Conservation (phyloP, 345 rosid genomes). For the Chamaenerion angustifolium region DNA sequence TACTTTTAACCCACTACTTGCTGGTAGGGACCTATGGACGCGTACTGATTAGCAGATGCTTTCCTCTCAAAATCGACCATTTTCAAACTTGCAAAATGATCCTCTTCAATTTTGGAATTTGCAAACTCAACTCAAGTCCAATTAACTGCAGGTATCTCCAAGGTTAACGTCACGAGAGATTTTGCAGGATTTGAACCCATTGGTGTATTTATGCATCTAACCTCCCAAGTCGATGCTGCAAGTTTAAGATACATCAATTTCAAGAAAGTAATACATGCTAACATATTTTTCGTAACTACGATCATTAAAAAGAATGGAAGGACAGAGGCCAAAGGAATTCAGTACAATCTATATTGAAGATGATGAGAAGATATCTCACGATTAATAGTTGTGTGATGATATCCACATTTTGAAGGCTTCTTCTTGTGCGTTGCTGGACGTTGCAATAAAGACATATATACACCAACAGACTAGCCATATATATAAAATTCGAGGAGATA, state of each 20-base stretch:
- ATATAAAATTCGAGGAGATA: too few relatives aligned
- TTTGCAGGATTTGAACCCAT: slow-evolving; percentile 40
- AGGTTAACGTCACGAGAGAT: slow-evolving; percentile 72
- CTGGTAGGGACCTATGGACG: too few relatives aligned
- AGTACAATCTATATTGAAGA: neutral
- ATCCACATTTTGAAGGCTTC: slow-evolving; percentile 67
- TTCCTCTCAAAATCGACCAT: too few relatives aligned
- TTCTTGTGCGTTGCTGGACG: slow-evolving; percentile 70
- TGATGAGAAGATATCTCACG: slow-evolving; percentile 44
- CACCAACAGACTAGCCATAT: neutral
- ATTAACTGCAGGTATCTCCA: slow-evolving; percentile 63
- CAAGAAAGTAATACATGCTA: neutral
- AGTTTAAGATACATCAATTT: slow-evolving; percentile 11
- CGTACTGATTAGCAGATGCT: too few relatives aligned
- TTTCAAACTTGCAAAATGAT: too few relatives aligned
- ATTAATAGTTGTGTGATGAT: slow-evolving; percentile 56
- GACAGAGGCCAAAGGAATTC: neutral
- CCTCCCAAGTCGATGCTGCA: slow-evolving; percentile 95
- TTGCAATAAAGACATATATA: slow-evolving; percentile 21
- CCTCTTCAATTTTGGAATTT: too few relatives aligned
- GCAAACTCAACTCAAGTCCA: too few relatives aligned
- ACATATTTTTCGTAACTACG: neutral
- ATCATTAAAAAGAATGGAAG: too few relatives aligned
- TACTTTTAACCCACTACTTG: too few relatives aligned
- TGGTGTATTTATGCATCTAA: slow-evolving; percentile 43